Percentiles rank a stretch among this genome's conserved stretches.
These are phyloP conservation scores for Rhododendron williamsianum DNA, from an alignment of 148 eudicot species.

Conservation along the genomic window DNA sequence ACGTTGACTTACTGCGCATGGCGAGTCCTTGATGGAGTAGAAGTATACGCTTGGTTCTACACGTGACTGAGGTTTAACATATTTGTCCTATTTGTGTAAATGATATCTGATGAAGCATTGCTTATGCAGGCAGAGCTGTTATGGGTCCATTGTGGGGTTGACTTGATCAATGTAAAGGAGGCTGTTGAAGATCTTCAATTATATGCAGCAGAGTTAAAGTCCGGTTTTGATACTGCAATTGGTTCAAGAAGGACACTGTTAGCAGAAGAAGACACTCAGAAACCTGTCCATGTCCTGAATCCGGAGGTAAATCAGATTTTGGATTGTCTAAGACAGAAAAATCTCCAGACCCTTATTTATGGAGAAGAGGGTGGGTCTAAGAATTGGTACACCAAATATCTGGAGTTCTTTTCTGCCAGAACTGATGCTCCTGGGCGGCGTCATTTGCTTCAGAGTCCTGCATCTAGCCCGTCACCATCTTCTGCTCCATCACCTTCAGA, in stretches of 20 bases:
- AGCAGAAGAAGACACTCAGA: constrained; percentile 30
- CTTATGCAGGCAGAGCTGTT: constrained; percentile 60
- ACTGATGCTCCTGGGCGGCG: constrained; percentile 34
- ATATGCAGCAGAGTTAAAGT: constrained; percentile 15
- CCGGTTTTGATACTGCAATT: constrained; percentile 12
- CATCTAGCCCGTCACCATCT: constrained; percentile 20
- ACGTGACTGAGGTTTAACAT: neutral
- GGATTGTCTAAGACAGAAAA: constrained; percentile 52
- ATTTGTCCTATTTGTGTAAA: neutral
- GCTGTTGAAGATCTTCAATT: constrained; percentile 41
- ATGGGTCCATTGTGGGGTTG: constrained; percentile 48
- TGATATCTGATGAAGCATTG: constrained; percentile 15
- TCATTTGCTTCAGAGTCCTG: constrained; percentile 23
- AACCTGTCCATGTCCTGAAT: constrained; percentile 33
- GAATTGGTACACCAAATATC: constrained; percentile 40
- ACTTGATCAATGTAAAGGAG: constrained; percentile 43
- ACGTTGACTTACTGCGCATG: neutral
- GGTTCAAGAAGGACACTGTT: constrained; percentile 19
- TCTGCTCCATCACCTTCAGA: constrained; percentile 13
- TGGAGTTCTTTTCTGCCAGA: constrained; percentile 26
- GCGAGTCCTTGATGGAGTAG: neutral
- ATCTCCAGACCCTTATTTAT: constrained; percentile 30
- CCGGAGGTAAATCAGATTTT: constrained; percentile 42
- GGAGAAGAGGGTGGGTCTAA: constrained; percentile 39
- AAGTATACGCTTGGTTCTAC: neutral